Evolutionary conservation across 176 grass and related monocot species (phyloP).

Genomic region (Oryza nivara): DNA sequence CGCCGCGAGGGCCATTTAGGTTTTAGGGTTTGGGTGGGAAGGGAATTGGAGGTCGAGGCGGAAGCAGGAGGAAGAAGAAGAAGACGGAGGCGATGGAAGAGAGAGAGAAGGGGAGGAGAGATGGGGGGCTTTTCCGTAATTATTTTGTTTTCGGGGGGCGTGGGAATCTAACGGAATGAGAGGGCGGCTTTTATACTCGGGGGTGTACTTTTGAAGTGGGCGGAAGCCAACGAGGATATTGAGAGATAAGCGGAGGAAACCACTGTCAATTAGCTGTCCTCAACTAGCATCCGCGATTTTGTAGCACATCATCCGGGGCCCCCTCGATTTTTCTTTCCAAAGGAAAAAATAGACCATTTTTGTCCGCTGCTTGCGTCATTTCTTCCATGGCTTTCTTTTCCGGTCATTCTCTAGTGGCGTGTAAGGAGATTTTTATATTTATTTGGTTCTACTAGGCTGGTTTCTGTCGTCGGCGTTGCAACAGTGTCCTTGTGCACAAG

Average conservation of each 20-base stretch:
- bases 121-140: conserved; percentile 30
- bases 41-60: conserved; percentile 35
- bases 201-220: conserved; percentile 22
- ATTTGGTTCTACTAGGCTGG: too few species aligned
- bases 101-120: background rate
- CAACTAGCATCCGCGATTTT: conserved; percentile 28
- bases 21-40: conserved; percentile 53
- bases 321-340: background rate
- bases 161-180: conserved; percentile 29
- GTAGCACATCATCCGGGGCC: background rate
- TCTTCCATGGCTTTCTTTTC: background rate
- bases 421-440: background rate
- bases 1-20: conserved; percentile 40
- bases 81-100: background rate
- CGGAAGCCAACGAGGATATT: conserved; percentile 55
- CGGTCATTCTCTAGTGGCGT: background rate
- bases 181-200: conserved; percentile 38
- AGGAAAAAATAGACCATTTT: background rate
- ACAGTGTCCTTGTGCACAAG: too few species aligned
- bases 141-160: conserved; percentile 20
- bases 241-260: background rate
- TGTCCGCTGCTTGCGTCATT: background rate
- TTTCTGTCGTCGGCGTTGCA: too few species aligned
- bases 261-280: conserved; percentile 66
- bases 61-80: conserved; percentile 26